Evolutionary conservation across 2,329 filamentous ascomycete genomes (phyloP), one percentile per base, ranked within the genome.

Genomic region (Exophiala spinifera): DNA sequence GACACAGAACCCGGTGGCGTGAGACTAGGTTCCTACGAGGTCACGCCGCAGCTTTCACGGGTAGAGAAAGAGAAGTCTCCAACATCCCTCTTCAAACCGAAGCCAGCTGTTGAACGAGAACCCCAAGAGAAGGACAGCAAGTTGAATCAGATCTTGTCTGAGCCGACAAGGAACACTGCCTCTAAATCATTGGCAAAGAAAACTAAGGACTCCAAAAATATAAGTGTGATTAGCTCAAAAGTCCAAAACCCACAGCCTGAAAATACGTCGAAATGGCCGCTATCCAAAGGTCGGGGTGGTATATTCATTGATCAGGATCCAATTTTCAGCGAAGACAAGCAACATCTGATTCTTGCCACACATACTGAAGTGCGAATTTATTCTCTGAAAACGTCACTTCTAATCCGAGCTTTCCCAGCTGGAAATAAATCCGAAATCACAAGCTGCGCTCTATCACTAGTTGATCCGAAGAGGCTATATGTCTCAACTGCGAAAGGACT

Each of bases 321-420:
- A 4, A 64, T 83, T 7, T 79, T 85, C 65, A 79, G 81, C 2
- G 59, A 62, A n/a, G 79, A 85, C 66, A 79, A 82, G 62, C 76
- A 79, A 73, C 80, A 86, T 70, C 69, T 96, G 36, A 84, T 96
- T 53, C 70, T 95, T 52, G 82, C 86, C 28, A 89, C 89, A 65
- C 81, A 85, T 56, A 85, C 82, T 23, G 86, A 86, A 8, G 77
- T 96, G 50, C 87, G 91, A 68, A 80, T 96, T 21, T 95, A 94
- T 71, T 88, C 88, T 1, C 83, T 89, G 25, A 77, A 82, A 60
- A 91, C 90, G 51, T 97, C 94, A 1, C 81, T 95, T 46, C 81
- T 95, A 19, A 77, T 89, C 43, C 85, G 89, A 62, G 83, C 84
- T 52, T 85, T 96, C 46, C 74, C 80, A 11, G 74, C 86, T 23